These are phyloP conservation scores for Phaeosphaeria sp. DNA, from an alignment of 2,329 filamentous ascomycete genomes.

Conservation along the genomic window DNA sequence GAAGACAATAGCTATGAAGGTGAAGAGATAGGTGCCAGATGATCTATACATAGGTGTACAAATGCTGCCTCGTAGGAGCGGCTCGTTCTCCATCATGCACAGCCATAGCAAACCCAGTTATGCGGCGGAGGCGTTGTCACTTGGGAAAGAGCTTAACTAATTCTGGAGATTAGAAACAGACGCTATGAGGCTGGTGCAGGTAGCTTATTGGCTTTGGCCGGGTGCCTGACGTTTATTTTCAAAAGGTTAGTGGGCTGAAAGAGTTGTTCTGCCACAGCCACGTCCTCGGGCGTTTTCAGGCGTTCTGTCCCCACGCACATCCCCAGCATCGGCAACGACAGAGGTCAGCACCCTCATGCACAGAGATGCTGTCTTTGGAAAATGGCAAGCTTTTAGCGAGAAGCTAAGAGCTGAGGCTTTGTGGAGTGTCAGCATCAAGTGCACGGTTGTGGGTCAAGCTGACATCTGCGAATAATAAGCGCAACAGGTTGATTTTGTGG, in stretches of 20 bases:
- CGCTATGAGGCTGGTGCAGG: not conserved
- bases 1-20: not conserved
- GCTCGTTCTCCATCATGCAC: not conserved
- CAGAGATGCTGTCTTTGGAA: not conserved
- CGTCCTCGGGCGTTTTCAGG: not conserved
- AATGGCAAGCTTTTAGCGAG: not conserved
- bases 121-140: not conserved
- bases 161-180: not conserved
- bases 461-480: not conserved
- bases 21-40: not conserved
- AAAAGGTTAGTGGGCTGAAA: not conserved
- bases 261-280: constrained; percentile 2
- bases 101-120: not conserved
- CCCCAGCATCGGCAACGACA: not conserved
- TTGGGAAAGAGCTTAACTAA: not conserved
- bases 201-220: not conserved
- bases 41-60: not conserved
- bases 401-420: not conserved
- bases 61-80: not conserved
- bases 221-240: not conserved
- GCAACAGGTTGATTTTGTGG: not conserved
- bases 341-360: not conserved
- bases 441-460: not conserved
- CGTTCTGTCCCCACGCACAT: not conserved
- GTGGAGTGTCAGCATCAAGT: not conserved